Conservation (phyloP, 208 protist genomes). For the Trypanosoma platydactyli region DNA sequence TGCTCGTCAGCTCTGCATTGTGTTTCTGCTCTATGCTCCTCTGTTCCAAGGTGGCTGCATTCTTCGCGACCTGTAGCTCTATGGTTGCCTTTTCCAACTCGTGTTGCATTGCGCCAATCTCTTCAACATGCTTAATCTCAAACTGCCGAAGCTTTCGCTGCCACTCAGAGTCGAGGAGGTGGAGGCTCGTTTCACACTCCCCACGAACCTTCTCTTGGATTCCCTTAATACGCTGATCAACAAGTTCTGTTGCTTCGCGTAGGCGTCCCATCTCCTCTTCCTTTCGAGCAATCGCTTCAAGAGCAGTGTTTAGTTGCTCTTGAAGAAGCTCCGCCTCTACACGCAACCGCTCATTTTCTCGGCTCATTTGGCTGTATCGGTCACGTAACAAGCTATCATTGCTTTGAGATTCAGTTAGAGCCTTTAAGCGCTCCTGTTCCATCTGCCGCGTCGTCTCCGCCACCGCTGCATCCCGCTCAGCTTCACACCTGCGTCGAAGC, state of each 20-base stretch:
- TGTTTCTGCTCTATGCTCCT: slow-evolving; percentile 75
- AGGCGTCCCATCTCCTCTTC: slow-evolving; percentile 50
- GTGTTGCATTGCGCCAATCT: slow-evolving; percentile 53
- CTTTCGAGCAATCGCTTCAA: slow-evolving; percentile 39
- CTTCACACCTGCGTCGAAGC: slow-evolving; percentile 53
- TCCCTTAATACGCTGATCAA: slow-evolving; percentile 49
- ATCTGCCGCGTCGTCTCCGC: slow-evolving; percentile 61
- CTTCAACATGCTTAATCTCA: slow-evolving; percentile 57
- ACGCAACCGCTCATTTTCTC: slow-evolving; percentile 71
- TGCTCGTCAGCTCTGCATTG: slow-evolving; percentile 67
- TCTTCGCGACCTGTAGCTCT: slow-evolving; percentile 38
- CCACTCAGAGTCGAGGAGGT: slow-evolving; percentile 69
- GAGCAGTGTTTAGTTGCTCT: slow-evolving; percentile 51
- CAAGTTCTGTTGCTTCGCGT: slow-evolving; percentile 40
- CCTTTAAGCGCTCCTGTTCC: slow-evolving; percentile 60
- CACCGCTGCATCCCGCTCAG: slow-evolving; percentile 76
- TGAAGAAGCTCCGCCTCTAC: slow-evolving; percentile 70
- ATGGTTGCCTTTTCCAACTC: slow-evolving; percentile 35
- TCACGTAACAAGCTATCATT: slow-evolving; percentile 69
- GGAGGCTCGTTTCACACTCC: slow-evolving; percentile 53
- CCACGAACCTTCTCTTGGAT: slow-evolving; percentile 53
- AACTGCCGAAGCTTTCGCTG: slow-evolving; percentile 61
- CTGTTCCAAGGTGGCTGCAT: slow-evolving; percentile 49
- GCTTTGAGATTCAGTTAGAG: slow-evolving; percentile 48
- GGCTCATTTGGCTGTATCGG: slow-evolving; percentile 47